Evolutionary conservation across 371 early-diverging fungal species (phyloP), one percentile per base, ranked within the genome.

Genomic region (Gilbertella persicaria): DNA sequence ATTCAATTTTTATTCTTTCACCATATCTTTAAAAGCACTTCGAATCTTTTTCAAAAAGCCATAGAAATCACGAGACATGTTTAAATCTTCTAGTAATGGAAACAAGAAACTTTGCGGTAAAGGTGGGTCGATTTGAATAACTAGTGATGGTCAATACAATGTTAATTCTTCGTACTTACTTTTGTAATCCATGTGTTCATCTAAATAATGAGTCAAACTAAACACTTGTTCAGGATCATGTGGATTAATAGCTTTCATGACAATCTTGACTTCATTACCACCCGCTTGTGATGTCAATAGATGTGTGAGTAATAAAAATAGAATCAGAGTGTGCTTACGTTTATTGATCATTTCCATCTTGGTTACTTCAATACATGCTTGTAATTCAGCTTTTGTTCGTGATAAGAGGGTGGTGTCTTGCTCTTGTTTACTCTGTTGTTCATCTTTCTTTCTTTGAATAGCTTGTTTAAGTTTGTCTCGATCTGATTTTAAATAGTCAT

Each of bases 41-140:
- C 54, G 35, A 9, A 45, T 16, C 7, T 13, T 36, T 6, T 29
- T 44, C 30, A 57, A 1, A 43, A 57, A 57, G 14, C 16, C 13
- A 37, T 29, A 57, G 23, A 50, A 17, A 20, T 57, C 45, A 6
- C 51, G 50, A 30, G 17, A 19, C 7, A 26, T 3, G 16, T 57
- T 50, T 23, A 57, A 21, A 23, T 50, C 25, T 4, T 19, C 6
- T 2, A 45, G 8, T 17, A 50, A n/a, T 29, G 30, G 33, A 12
- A 29, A 5, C 10, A 57, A 13, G 10, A 21, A 33, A 33, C 12
- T 13, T 33, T 33, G 33, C 0, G 40, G 37, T 17, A 55, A 6
- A 24, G 24, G 14, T 25, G 55, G 55, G 13, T 21, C 12, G 17
- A 42, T 48, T 13, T 42, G 25, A 10, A 33, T 9, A 2, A 55